phyloP scores from a whole-genome alignment of 306 rosid genomes.

The Abrus pulchellus region DNA sequence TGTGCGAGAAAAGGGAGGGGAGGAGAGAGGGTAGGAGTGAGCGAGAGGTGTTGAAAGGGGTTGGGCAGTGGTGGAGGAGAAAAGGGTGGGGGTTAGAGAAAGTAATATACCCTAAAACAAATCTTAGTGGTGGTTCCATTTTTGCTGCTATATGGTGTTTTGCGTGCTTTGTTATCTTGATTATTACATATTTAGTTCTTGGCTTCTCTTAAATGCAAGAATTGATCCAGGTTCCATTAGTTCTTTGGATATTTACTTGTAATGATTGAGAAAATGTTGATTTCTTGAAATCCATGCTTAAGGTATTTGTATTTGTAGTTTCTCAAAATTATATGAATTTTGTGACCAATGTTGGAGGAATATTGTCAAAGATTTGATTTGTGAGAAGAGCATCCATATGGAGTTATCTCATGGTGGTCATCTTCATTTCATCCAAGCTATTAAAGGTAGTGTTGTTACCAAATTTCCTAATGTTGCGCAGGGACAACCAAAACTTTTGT shows the following conservation, averaged over 20 bases:
- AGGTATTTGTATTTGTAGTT: constrained; percentile 8
- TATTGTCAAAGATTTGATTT: constrained; percentile 45
- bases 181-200: not conserved
- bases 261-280: not conserved
- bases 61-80: no score
- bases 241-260: constrained; percentile 6
- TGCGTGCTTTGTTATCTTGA: not conserved
- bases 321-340: constrained; percentile 8
- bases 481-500: constrained; percentile 63
- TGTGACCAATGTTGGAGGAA: constrained; percentile 7
- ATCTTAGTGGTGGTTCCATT: not conserved
- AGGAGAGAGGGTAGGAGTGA: no score
- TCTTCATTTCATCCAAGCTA: constrained; percentile 68
- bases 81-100: no score
- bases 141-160: not conserved
- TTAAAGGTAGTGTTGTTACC: constrained; percentile 60
- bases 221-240: constrained; percentile 10
- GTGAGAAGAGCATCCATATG: constrained; percentile 52
- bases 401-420: constrained; percentile 62
- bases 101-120: no score
- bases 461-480: constrained; percentile 58
- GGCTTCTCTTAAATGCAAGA: not conserved
- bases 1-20: no score
- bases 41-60: no score
- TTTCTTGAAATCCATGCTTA: not conserved